Base-by-base conservation (phyloP, 1,284 basidiomycete species). In the Porogramme epimiltina region DNA sequence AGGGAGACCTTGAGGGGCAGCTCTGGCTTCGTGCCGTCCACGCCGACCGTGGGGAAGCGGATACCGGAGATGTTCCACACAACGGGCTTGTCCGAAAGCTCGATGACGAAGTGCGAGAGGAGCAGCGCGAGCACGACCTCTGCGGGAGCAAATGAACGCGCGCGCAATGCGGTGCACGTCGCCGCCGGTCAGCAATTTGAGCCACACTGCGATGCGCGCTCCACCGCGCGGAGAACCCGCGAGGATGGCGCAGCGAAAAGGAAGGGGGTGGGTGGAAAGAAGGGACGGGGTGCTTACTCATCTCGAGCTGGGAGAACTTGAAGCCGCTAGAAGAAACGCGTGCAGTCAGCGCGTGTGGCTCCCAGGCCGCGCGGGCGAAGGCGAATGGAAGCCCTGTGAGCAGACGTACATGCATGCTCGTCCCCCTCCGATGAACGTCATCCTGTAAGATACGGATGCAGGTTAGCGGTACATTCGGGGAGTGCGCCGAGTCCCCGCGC, bases 371-470 rank as follows among this genome's bases (percentile, higher is more conserved):
- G 18, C 18, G 23, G 28, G 16, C n/a, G 36, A 42, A 15, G 11
- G 19, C 6, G 23, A 11, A 28, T 5, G 9, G 10, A 13, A 24
- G 16, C 34, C 5, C 34, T 5, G 34, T 13, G 34, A 16, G 16
- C 8, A 16, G 26, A 57, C 66, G 49, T 47, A 68, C 66, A 69
- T 68, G 63, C 68, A 69, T 6, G 63, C 55, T 20, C 66, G 54
- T 33, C 60, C 59, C 15, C 68, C 68, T 31, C 65, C 65, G 45
- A 65, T 59, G 56, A 69, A 68, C 18, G 67, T 68, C 62, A 68
- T 63, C 49, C 67, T 69, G 45, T 25, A 49, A 28, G 25, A 9
- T 8, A 15, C 34, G 16, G 31, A 19, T 28, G 38, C 18, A 22
- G 11, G 22, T 52, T 23, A 56, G 47, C 47, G 38, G 19, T 3